These are phyloP conservation scores for Nicotiana sylvestris DNA, from an alignment of 257 asterid genomes.

Conservation along the genomic window DNA sequence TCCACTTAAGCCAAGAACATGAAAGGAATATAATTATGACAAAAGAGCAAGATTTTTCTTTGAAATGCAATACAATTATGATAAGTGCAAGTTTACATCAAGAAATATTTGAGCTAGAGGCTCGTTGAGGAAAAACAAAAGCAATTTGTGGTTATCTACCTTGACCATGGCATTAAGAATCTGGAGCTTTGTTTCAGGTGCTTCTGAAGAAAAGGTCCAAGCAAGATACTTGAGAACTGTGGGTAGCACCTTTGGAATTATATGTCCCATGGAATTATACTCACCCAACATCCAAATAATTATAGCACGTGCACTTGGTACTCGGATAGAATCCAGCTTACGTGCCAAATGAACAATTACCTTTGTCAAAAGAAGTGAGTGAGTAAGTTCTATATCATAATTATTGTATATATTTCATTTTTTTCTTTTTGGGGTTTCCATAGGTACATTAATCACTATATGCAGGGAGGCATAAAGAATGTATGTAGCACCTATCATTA, in stretches of 20 bases:
- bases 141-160: constrained; percentile 37
- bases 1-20: constrained; percentile 10
- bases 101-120: not conserved
- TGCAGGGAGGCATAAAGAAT: not conserved
- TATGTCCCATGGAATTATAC: constrained; percentile 52
- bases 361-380: constrained; percentile 39
- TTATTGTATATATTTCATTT: not conserved
- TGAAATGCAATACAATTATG: not conserved
- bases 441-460: not conserved
- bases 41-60: not conserved
- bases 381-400: constrained; percentile 11
- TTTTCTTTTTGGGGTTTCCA: not conserved
- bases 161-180: constrained; percentile 74
- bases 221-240: constrained; percentile 70
- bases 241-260: constrained; percentile 64
- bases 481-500: not conserved
- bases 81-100: not conserved
- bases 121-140: constrained; percentile 9
- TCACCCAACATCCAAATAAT: constrained; percentile 97
- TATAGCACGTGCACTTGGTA: constrained; percentile 89
- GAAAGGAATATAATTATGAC: not conserved
- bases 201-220: constrained; percentile 61
- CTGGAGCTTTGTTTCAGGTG: constrained; percentile 87
- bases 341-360: constrained; percentile 71
- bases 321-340: constrained; percentile 66